A percentile compares a stretch with the other conserved stretches of the same genome.
Conservation (phyloP, 495 filamentous ascomycete genomes). For the Coniosporium apollinis region DNA sequence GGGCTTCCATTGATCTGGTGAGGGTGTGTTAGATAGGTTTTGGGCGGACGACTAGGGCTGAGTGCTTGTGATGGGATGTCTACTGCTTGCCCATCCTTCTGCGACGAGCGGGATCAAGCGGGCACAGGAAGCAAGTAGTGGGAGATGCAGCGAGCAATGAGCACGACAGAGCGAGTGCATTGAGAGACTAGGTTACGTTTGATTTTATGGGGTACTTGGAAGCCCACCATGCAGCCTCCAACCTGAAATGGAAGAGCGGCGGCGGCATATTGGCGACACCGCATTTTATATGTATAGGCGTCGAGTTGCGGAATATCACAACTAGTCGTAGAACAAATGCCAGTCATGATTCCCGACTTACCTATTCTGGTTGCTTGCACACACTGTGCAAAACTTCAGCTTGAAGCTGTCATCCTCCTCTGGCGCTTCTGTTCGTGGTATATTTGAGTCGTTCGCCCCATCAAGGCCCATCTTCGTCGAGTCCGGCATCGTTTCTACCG, state of each 20-base stretch:
- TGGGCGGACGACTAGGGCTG: too few relatives aligned
- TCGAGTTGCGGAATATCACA: too few relatives aligned
- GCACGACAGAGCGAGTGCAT: too few relatives aligned
- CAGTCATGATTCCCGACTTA: slow-evolving; percentile 33
- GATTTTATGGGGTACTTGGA: too few relatives aligned
- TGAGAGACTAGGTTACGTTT: too few relatives aligned
- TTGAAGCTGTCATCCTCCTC: slow-evolving; percentile 36
- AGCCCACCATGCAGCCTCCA: too few relatives aligned
- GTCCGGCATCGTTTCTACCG: slow-evolving; percentile 21
- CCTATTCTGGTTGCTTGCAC: slow-evolving; percentile 92
- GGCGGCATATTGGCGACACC: too few relatives aligned
- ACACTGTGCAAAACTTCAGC: slow-evolving; percentile 95
- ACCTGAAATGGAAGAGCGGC: too few relatives aligned
- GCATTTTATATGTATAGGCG: too few relatives aligned
- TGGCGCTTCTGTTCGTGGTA: slow-evolving; percentile 12
- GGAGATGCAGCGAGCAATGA: not conserved
- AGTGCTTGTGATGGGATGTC: too few relatives aligned
- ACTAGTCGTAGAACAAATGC: too few relatives aligned
- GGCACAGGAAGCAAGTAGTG: not conserved
- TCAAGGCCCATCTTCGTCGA: slow-evolving; percentile 16
- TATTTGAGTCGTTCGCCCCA: slow-evolving; percentile 29
- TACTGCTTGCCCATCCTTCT: too few relatives aligned
- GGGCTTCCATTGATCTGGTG: slow-evolving; percentile 84
- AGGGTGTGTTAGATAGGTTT: slow-evolving; percentile 4
- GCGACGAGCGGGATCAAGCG: not conserved